Conservation (phyloP, 179 eudicot species). For the Heliamphora pulchella region DNA sequence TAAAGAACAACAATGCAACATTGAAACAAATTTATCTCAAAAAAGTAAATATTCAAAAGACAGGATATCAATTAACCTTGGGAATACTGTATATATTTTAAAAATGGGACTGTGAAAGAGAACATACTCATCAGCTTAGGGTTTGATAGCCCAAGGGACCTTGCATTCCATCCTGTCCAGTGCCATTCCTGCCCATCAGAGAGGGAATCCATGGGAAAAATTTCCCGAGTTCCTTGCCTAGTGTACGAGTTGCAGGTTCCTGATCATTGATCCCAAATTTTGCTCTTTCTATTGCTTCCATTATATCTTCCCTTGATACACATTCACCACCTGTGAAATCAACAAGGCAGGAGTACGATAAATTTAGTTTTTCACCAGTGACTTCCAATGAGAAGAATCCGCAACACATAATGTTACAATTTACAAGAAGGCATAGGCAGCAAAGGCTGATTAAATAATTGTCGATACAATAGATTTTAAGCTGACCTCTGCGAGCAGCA, state of each 20-base stretch:
- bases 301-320: conserved; percentile 80
- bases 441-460: background rate
- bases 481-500: conserved; percentile 91
- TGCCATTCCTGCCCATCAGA: conserved; percentile 38
- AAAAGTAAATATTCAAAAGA: background rate
- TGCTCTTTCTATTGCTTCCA: conserved; percentile 92
- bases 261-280: conserved; percentile 67
- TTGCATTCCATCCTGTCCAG: conserved; percentile 32
- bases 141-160: conserved; percentile 76
- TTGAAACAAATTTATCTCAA: background rate
- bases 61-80: background rate
- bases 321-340: conserved; percentile 52
- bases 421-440: background rate
- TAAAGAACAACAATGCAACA: background rate
- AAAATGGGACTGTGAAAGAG: background rate
- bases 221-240: conserved; percentile 67
- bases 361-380: background rate
- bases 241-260: conserved; percentile 27
- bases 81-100: background rate
- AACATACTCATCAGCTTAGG: conserved; percentile 40
- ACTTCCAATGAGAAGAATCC: background rate
- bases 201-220: conserved; percentile 90
- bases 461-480: background rate
- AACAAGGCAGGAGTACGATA: background rate
- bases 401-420: background rate